Conservation (phyloP, 805 yeast genomes). For the Lachancea dasiensis region DNA sequence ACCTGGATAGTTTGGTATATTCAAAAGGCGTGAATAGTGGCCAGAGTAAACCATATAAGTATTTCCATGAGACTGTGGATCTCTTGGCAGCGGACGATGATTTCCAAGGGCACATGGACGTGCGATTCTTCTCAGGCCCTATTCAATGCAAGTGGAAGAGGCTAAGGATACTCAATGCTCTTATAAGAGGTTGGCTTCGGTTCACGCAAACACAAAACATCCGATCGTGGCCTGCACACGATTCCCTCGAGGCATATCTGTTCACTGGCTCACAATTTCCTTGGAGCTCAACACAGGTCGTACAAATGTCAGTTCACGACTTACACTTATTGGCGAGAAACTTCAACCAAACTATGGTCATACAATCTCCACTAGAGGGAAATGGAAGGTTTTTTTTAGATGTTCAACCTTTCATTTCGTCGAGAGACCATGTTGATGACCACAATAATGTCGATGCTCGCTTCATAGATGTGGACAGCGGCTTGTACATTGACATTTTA, state of each 20-base stretch:
- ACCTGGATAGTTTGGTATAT: not conserved
- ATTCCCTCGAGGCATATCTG: conserved; percentile 56
- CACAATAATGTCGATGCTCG: conserved; percentile 53
- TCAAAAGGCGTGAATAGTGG: too few species aligned
- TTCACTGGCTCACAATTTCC: conserved; percentile 54
- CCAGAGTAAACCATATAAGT: not conserved
- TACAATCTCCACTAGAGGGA: conserved; percentile 1
- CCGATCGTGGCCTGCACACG: conserved; percentile 58
- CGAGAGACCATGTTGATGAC: conserved; percentile 36
- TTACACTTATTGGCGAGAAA: conserved; percentile 37
- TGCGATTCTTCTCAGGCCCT: conserved; percentile 6
- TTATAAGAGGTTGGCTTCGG: conserved; percentile 49
- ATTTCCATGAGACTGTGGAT: conserved; percentile 5
- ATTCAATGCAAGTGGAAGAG: conserved; percentile 16
- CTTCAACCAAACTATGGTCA: conserved; percentile 40
- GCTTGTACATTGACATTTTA: conserved; percentile 56
- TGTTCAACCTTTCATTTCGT: conserved; percentile 40
- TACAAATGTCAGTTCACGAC: conserved; percentile 43
- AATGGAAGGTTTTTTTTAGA: conserved; percentile 41
- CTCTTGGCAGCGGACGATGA: not conserved
- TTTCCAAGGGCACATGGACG: conserved; percentile 4
- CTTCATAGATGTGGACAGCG: conserved; percentile 53
- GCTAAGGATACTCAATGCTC: conserved; percentile 37
- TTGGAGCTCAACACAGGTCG: conserved; percentile 58
- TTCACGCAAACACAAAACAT: conserved; percentile 40